These are phyloP conservation scores for Hyphopichia wangnamkhiaoensis DNA, from an alignment of 1,139 yeast genomes.

Conservation along the genomic window DNA sequence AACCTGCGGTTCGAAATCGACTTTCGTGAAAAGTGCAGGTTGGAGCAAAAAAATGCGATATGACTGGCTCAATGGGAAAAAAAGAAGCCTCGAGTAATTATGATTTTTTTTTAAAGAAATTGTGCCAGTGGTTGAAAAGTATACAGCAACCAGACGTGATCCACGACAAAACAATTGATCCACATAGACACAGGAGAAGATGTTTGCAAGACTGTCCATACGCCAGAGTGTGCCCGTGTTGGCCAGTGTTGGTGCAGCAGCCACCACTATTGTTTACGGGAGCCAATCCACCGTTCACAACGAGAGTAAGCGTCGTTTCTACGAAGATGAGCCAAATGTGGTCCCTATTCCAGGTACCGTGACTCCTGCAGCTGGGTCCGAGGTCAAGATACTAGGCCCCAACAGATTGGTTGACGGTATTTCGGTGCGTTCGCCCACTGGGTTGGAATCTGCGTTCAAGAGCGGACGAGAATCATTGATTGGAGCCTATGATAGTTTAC, in stretches of 20 bases:
- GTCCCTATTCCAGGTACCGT: slow-evolving; percentile 58
- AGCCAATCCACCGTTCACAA: slow-evolving; percentile 16
- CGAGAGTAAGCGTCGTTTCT: slow-evolving; percentile 52
- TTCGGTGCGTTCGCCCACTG: slow-evolving; percentile 53
- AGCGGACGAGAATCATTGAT: slow-evolving; percentile 40
- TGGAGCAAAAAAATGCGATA: slow-evolving; percentile 1
- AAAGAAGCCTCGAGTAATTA: no score
- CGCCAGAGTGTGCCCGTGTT: background rate
- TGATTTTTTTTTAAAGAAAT: no score
- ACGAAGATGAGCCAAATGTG: slow-evolving; percentile 56
- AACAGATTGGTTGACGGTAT: slow-evolving; percentile 56
- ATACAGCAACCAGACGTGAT: no score
- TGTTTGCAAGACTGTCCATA: slow-evolving; percentile 3
- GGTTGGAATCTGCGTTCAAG: slow-evolving; percentile 51
- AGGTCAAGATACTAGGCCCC: slow-evolving; percentile 42
- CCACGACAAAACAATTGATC: no score
- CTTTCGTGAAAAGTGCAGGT: no score
- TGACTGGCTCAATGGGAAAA: slow-evolving; percentile 3
- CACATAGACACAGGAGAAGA: background rate
- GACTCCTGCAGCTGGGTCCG: slow-evolving; percentile 52
- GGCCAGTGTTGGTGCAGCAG: background rate
- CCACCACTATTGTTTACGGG: background rate
- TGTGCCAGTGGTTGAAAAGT: no score
- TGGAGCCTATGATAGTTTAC: slow-evolving; percentile 15
- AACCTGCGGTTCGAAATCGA: no score